Conservation (phyloP, 179 eudicot genomes). For the Pouteria campechiana region DNA sequence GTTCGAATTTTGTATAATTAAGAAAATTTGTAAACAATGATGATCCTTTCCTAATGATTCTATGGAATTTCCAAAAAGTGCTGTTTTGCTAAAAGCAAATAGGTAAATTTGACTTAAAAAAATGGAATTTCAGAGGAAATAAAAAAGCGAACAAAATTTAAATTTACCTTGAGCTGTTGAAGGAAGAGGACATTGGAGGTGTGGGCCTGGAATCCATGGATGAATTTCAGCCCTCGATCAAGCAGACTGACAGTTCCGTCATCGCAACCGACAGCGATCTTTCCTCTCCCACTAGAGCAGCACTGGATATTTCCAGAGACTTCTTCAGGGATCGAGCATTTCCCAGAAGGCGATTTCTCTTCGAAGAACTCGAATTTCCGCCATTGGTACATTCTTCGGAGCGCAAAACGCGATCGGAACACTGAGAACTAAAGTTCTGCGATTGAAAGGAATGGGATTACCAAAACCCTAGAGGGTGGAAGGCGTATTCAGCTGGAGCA, state of each 20-base stretch:
- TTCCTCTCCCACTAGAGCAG: slow-evolving; percentile 82
- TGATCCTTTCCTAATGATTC: neutral
- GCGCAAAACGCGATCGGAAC: too few relatives aligned
- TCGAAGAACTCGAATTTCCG: slow-evolving; percentile 93
- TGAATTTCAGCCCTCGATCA: slow-evolving; percentile 89
- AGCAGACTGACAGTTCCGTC: slow-evolving; percentile 66
- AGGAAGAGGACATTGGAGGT: slow-evolving; percentile 68
- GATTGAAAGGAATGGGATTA: too few relatives aligned
- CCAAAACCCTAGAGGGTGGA: too few relatives aligned
- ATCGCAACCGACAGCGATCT: slow-evolving; percentile 55
- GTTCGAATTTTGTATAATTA: too few relatives aligned
- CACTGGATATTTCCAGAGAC: slow-evolving; percentile 48
- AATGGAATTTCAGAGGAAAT: neutral
- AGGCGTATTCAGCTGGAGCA: too few relatives aligned
- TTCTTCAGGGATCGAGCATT: slow-evolving; percentile 53
- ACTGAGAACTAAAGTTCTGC: too few relatives aligned
- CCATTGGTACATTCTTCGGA: too few relatives aligned
- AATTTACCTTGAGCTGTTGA: slow-evolving; percentile 80
- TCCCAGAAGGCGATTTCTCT: slow-evolving; percentile 74
- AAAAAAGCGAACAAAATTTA: neutral
- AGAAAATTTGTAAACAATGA: neutral
- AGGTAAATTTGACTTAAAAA: neutral
- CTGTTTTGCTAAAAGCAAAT: neutral
- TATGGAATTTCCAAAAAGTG: neutral
- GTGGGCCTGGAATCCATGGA: slow-evolving; percentile 70